These are phyloP conservation scores for Trypanosoma theileri DNA, from an alignment of 208 protist genomes.

Conservation along the genomic window DNA sequence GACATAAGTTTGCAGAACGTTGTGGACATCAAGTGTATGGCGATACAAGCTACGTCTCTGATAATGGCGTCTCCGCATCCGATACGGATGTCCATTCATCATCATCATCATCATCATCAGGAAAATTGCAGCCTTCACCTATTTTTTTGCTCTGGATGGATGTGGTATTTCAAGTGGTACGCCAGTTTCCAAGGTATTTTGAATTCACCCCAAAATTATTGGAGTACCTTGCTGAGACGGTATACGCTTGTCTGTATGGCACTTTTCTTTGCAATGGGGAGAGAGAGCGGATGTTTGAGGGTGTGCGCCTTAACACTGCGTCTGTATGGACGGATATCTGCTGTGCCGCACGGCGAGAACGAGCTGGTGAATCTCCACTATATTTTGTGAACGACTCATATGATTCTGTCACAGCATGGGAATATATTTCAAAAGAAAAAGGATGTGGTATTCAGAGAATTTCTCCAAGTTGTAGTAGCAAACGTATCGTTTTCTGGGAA, in stretches of 20 bases:
- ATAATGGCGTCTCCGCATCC: constrained; percentile 40
- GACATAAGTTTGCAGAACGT: constrained; percentile 95
- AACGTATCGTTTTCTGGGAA: constrained; percentile 76
- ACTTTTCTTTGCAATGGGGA: constrained; percentile 87
- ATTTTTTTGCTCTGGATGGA: constrained; percentile 96
- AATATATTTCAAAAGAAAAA: constrained; percentile 43
- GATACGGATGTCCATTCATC: constrained; percentile 47
- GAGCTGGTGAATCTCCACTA: constrained; percentile 43
- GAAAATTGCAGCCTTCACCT: constrained; percentile 77
- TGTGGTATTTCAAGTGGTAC: constrained; percentile 92
- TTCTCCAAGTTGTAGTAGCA: constrained; percentile 64
- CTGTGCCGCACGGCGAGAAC: constrained; percentile 46
- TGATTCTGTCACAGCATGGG: constrained; percentile 65
- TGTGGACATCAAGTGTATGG: constrained; percentile 67
- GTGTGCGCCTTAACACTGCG: constrained; percentile 55
- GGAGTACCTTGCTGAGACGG: constrained; percentile 75
- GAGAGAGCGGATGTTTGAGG: constrained; percentile 77
- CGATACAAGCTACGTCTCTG: constrained; percentile 42
- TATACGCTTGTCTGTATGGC: constrained; percentile 85
- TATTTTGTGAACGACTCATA: constrained; percentile 69
- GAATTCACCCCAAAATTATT: constrained; percentile 94
- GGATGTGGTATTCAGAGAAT: constrained; percentile 40
- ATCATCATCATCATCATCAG: constrained; percentile 8
- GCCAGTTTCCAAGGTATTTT: constrained; percentile 92
- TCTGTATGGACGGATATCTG: constrained; percentile 82